A percentile compares a stretch with the other conserved stretches of the same genome.
Conservation (phyloP, 441 rosid species). For the Biscutella laevigata region DNA sequence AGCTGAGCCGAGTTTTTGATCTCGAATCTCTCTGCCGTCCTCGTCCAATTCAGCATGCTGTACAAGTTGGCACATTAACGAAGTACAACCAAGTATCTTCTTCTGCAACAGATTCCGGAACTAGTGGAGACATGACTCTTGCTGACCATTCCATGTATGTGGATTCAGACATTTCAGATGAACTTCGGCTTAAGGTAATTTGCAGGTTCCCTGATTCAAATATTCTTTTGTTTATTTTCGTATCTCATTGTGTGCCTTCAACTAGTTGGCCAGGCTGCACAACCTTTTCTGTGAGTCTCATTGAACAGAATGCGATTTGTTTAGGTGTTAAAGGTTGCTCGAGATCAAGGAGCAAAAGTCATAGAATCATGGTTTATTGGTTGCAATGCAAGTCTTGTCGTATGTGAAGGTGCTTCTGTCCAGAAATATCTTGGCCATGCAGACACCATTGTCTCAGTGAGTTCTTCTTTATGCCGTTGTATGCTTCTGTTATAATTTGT, state of each 20-base stretch:
- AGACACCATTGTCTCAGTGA: conserved; percentile 75
- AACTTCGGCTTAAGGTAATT: conserved; percentile 60
- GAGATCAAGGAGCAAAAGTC: conserved; percentile 58
- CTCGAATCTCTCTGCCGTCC: conserved; percentile 62
- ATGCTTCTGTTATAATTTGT: too few relatives aligned
- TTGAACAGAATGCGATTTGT: conserved; percentile 11
- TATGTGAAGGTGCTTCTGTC: conserved; percentile 73
- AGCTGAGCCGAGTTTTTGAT: conserved; percentile 36
- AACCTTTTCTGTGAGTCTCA: not conserved
- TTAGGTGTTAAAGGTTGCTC: conserved; percentile 63
- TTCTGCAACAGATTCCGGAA: conserved; percentile 35
- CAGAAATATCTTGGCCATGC: conserved; percentile 71
- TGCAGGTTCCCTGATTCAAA: conserved; percentile 1
- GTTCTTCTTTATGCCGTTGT: conserved; percentile 30
- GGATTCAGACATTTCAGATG: conserved; percentile 63
- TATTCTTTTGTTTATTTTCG: not conserved
- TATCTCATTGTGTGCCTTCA: not conserved
- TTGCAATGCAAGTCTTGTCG: conserved; percentile 62
- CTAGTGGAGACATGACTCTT: conserved; percentile 33
- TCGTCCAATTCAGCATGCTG: conserved; percentile 38
- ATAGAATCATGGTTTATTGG: conserved; percentile 74
- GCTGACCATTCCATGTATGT: conserved; percentile 50
- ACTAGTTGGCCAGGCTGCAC: not conserved
- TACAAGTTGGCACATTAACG: conserved; percentile 32
- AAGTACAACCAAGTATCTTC: conserved; percentile 30